Conservation (phyloP, 2,329 filamentous ascomycete species). For the Clonostachys byssicola region DNA sequence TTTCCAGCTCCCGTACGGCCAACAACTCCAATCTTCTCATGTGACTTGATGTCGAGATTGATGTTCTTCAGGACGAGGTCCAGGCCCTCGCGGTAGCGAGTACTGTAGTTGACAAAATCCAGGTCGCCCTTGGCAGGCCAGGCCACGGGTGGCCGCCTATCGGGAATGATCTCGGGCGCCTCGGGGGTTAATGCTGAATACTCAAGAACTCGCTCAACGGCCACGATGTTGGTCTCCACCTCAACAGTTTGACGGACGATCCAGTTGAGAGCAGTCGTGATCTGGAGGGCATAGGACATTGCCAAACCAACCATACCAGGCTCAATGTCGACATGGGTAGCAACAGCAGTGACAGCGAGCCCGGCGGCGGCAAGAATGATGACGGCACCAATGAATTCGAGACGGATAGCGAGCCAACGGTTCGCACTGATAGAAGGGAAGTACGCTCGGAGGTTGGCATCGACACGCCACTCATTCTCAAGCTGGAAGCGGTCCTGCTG, state of each 20-base stretch:
- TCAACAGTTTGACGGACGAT: conserved; percentile 98
- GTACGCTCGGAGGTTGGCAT: conserved; percentile 90
- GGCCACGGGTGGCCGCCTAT: conserved; percentile 78
- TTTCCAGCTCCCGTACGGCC: conserved; percentile 95
- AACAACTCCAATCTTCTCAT: conserved; percentile 97
- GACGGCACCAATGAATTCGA: conserved; percentile 92
- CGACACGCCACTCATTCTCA: conserved; percentile 97
- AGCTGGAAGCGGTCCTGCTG: conserved; percentile 83
- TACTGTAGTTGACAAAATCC: conserved; percentile 90
- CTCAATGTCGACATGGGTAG: conserved; percentile 57
- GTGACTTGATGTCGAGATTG: conserved; percentile 86
- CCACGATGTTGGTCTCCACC: conserved; percentile 99
- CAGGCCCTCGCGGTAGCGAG: conserved; percentile 83
- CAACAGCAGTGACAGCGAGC: conserved; percentile 77
- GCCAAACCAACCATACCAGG: conserved; percentile 82
- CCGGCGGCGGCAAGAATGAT: conserved; percentile 87
- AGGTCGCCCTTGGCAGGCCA: conserved; percentile 91
- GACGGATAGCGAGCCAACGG: conserved; percentile 88
- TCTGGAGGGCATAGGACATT: conserved; percentile 97
- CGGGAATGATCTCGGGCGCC: conserved; percentile 88
- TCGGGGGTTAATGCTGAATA: conserved; percentile 90
- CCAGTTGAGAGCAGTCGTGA: conserved; percentile 97
- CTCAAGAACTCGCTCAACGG: conserved; percentile 94
- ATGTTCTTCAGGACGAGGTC: conserved; percentile 93
- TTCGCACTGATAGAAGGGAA: conserved; percentile 94